Conservation (phyloP, 2,329 filamentous ascomycete genomes). For the Pestalotiopsis sp. region DNA sequence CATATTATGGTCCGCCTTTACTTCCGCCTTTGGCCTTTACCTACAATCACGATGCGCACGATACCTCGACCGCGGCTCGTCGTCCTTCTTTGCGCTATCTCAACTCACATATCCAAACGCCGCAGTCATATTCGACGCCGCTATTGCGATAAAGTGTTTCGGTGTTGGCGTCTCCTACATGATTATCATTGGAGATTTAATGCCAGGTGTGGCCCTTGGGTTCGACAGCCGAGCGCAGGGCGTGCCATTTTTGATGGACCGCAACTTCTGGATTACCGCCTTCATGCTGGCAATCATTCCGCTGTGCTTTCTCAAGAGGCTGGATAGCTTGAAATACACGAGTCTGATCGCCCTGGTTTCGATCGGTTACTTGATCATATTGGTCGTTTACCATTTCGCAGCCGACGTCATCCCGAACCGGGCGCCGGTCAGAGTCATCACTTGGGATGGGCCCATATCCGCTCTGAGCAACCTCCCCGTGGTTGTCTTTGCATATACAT, state of each 20-base stretch:
- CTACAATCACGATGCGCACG: slow-evolving; percentile 90
- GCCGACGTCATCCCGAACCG: slow-evolving; percentile 77
- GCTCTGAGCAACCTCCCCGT: slow-evolving; percentile 88
- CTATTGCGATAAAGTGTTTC: slow-evolving; percentile 97
- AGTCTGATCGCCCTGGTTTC: slow-evolving; percentile 89
- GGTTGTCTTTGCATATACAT: slow-evolving; percentile 98
- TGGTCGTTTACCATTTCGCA: slow-evolving; percentile 91
- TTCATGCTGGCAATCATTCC: slow-evolving; percentile 98
- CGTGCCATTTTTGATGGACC: slow-evolving; percentile 78
- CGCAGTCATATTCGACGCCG: slow-evolving; percentile 91
- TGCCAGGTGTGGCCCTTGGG: slow-evolving; percentile 89
- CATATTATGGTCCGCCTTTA: slow-evolving; percentile 89
- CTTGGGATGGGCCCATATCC: slow-evolving; percentile 78
- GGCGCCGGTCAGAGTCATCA: slow-evolving; percentile 74
- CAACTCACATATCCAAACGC: slow-evolving; percentile 97
- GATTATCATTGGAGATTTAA: slow-evolving; percentile 97
- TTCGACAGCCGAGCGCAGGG: slow-evolving; percentile 69
- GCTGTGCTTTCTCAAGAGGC: slow-evolving; percentile 83
- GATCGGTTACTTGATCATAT: slow-evolving; percentile 89
- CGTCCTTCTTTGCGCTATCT: slow-evolving; percentile 95
- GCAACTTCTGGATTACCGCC: slow-evolving; percentile 96
- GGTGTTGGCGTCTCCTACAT: slow-evolving; percentile 96
- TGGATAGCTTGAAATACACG: slow-evolving; percentile 97
- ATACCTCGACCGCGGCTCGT: slow-evolving; percentile 85
- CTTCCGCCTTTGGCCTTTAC: slow-evolving; percentile 90